These are phyloP conservation scores for Aspergillus proliferans DNA, from an alignment of 2,329 filamentous ascomycete species.

Conservation along the genomic window DNA sequence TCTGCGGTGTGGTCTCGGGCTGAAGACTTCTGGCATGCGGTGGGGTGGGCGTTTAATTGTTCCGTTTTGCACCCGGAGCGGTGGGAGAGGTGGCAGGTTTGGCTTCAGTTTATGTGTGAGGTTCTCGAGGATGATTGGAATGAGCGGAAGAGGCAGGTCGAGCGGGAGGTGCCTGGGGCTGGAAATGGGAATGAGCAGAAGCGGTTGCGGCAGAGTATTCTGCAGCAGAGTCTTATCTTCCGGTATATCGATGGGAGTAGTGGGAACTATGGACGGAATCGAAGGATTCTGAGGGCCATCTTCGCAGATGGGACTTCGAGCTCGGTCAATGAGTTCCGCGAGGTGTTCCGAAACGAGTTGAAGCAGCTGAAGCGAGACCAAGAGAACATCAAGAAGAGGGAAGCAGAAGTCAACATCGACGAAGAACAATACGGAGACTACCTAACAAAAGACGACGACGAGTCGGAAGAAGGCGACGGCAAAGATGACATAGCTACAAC, in stretches of 20 bases:
- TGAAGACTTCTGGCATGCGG: conserved; percentile 79
- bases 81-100: conserved; percentile 76
- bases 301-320: conserved; percentile 40
- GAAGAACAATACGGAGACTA: conserved; percentile 43
- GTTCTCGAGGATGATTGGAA: conserved; percentile 42
- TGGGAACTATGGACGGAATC: conserved; percentile 27
- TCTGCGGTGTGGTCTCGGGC: conserved; percentile 68
- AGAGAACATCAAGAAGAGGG: conserved; percentile 30
- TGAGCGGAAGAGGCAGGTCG: conserved; percentile 19
- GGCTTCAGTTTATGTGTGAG: conserved; percentile 65
- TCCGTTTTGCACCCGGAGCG: conserved; percentile 64
- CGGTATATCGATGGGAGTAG: conserved; percentile 33
- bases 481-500: conserved; percentile 3
- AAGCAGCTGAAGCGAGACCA: conserved; percentile 26
- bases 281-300: conserved; percentile 41
- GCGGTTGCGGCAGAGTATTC: conserved; percentile 13
- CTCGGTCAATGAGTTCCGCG: conserved; percentile 37
- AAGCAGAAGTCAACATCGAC: conserved; percentile 40
- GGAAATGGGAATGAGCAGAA: conserved; percentile 1
- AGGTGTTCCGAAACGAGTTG: conserved; percentile 42
- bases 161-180: conserved; percentile 6
- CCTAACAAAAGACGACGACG: conserved; percentile 30
- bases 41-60: conserved; percentile 93
- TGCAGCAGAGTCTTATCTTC: conserved; percentile 36
- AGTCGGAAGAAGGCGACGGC: conserved; percentile 23